phyloP scores from a whole-genome alignment of 495 filamentous ascomycete genomes.

The Geopyxis carbonaria region DNA sequence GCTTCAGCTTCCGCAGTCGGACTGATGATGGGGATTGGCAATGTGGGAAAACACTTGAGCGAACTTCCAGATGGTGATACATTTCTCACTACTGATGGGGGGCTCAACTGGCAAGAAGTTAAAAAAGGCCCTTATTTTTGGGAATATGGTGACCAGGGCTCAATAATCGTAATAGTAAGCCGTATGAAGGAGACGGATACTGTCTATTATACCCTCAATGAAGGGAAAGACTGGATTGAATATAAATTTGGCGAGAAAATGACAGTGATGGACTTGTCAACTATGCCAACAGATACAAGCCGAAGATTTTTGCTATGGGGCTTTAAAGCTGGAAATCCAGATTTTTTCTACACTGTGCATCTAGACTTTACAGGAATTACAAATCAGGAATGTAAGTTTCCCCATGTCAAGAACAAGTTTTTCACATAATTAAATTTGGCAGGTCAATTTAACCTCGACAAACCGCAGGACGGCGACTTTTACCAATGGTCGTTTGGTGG shows the following conservation, averaged over 20 bases:
- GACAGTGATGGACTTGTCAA: slow-evolving; percentile 58
- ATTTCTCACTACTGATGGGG: slow-evolving; percentile 74
- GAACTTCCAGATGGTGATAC: slow-evolving; percentile 44
- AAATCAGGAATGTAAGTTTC: slow-evolving; percentile 42
- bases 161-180: slow-evolving; percentile 68
- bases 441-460: slow-evolving; percentile 24
- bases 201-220: slow-evolving; percentile 61
- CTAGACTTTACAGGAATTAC: slow-evolving; percentile 73
- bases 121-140: slow-evolving; percentile 77
- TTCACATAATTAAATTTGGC: not conserved
- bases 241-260: slow-evolving; percentile 55
- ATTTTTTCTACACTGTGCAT: slow-evolving; percentile 49
- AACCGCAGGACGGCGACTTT: slow-evolving; percentile 48
- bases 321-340: slow-evolving; percentile 30
- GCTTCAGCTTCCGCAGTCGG: slow-evolving; percentile 80
- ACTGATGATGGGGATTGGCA: slow-evolving; percentile 78
- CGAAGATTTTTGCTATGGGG: slow-evolving; percentile 86
- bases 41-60: slow-evolving; percentile 58
- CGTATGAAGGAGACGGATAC: slow-evolving; percentile 44
- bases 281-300: slow-evolving; percentile 73
- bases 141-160: slow-evolving; percentile 89
- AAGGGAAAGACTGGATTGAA: slow-evolving; percentile 56
- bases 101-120: slow-evolving; percentile 68
- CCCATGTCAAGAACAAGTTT: slow-evolving; percentile 1
- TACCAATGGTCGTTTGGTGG: slow-evolving; percentile 58